A percentile compares a stretch with the other conserved stretches of the same genome.
Conservation (phyloP, 768 basidiomycete genomes). For the Dendrothele bispora region DNA sequence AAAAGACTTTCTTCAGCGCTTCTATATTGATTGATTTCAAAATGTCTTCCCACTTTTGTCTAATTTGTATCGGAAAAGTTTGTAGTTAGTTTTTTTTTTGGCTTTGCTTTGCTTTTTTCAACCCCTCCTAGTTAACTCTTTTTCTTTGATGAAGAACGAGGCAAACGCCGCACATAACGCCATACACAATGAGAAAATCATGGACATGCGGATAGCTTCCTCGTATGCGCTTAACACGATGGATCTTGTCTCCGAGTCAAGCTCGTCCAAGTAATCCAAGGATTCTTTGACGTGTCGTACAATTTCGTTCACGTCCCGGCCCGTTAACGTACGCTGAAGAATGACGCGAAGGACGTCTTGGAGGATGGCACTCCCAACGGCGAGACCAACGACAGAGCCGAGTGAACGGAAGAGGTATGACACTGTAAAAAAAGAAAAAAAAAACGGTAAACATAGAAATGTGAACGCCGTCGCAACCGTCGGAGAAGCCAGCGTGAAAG, state of each 20-base stretch:
- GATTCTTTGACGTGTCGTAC: not conserved
- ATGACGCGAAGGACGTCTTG: not conserved
- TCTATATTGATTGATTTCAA: too few relatives aligned
- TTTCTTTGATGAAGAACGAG: constrained; percentile 55
- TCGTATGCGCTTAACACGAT: constrained; percentile 13
- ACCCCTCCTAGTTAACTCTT: constrained; percentile 24
- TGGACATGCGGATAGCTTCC: constrained; percentile 45
- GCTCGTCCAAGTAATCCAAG: not conserved
- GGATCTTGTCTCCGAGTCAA: not conserved
- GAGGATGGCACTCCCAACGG: not conserved
- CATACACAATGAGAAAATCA: constrained; percentile 47
- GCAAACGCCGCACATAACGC: constrained; percentile 41
- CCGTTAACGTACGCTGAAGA: not conserved
- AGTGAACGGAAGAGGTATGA: constrained; percentile 1
- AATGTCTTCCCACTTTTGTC: too few relatives aligned
- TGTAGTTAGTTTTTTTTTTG: too few relatives aligned
- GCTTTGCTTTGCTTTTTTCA: too few relatives aligned
- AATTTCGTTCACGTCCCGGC: not conserved
- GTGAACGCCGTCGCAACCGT: too few relatives aligned
- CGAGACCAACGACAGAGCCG: constrained; percentile 1
- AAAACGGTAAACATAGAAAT: too few relatives aligned
- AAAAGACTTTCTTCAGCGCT: too few relatives aligned
- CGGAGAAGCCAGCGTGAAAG: too few relatives aligned
- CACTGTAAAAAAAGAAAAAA: not conserved
- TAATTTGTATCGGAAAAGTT: too few relatives aligned